Conservation (phyloP, 495 filamentous ascomycete species). For the Penicillium daleae region DNA sequence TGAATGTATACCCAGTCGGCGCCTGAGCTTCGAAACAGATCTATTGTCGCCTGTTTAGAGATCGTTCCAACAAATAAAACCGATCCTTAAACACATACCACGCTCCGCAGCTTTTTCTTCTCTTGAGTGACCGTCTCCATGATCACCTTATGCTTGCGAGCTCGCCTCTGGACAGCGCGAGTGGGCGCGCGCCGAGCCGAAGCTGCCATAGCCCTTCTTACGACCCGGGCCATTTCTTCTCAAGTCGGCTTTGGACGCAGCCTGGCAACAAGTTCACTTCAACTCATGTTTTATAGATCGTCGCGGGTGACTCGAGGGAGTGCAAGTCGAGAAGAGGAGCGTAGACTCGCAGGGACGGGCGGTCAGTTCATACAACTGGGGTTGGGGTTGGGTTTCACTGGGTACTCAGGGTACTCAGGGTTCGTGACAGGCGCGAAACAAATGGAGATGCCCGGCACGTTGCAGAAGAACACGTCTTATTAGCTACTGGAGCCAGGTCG, state of each 20-base stretch:
- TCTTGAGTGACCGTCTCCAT: slow-evolving; percentile 60
- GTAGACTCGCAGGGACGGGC: slow-evolving; percentile 6
- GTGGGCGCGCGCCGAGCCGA: slow-evolving; percentile 38
- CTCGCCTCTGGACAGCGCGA: slow-evolving; percentile 35
- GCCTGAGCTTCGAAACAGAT: slow-evolving; percentile 56
- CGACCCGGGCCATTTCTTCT: slow-evolving; percentile 44
- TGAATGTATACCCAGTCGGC: slow-evolving; percentile 80
- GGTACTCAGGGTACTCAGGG: background rate
- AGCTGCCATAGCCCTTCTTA: slow-evolving; percentile 39
- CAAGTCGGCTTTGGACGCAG: slow-evolving; percentile 26
- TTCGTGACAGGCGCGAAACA: background rate
- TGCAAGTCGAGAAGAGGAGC: slow-evolving; percentile 2
- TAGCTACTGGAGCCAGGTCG: slow-evolving; percentile 5
- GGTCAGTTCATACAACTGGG: slow-evolving; percentile 16
- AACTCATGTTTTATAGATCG: slow-evolving; percentile 15
- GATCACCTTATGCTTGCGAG: slow-evolving; percentile 61
- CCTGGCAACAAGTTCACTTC: slow-evolving; percentile 16
- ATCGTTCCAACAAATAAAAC: slow-evolving; percentile 8
- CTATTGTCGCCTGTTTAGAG: slow-evolving; percentile 37
- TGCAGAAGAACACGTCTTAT: slow-evolving; percentile 8
- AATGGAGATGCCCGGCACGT: background rate
- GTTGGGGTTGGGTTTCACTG: background rate
- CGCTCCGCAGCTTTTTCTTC: slow-evolving; percentile 61
- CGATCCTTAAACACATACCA: slow-evolving; percentile 48
- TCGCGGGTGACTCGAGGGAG: background rate